Evolutionary conservation across 768 basidiomycete genomes (phyloP).

Genomic region (Kwoniella heveanensis): DNA sequence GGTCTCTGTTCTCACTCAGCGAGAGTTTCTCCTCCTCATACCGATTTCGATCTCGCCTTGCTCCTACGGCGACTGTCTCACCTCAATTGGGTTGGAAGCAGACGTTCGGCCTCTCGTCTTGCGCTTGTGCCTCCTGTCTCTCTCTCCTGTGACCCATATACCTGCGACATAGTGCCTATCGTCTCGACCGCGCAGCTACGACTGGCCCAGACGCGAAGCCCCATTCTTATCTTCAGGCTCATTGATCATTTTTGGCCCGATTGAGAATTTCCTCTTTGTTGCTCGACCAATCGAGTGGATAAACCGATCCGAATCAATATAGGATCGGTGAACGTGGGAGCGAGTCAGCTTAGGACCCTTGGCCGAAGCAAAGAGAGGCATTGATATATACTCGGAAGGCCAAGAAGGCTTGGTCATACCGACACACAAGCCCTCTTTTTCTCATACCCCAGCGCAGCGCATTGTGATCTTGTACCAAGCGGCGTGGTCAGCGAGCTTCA

Average conservation of each 20-base stretch:
- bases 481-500: not conserved
- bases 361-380: not conserved
- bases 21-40: not conserved
- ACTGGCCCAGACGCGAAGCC: conserved; percentile 19
- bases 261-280: conserved; percentile 1
- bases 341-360: not conserved
- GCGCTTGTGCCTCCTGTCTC: not conserved
- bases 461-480: not conserved
- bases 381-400: not conserved
- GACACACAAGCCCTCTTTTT: conserved; percentile 6
- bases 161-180: not conserved
- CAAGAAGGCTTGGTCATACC: conserved; percentile 4
- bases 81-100: conserved; percentile 1
- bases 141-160: not conserved
- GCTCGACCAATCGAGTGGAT: not conserved
- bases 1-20: not conserved
- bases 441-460: not conserved
- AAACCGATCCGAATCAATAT: not conserved
- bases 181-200: not conserved
- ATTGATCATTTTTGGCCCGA: not conserved
- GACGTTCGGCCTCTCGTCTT: too few relatives aligned
- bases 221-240: not conserved
- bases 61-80: conserved; percentile 4
- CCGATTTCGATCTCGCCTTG: conserved; percentile 18
- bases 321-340: not conserved